Evolutionary conservation across 2,329 filamentous ascomycete species (phyloP), one percentile per base, ranked within the genome.

Genomic region (Knoxdaviesia proteae): DNA sequence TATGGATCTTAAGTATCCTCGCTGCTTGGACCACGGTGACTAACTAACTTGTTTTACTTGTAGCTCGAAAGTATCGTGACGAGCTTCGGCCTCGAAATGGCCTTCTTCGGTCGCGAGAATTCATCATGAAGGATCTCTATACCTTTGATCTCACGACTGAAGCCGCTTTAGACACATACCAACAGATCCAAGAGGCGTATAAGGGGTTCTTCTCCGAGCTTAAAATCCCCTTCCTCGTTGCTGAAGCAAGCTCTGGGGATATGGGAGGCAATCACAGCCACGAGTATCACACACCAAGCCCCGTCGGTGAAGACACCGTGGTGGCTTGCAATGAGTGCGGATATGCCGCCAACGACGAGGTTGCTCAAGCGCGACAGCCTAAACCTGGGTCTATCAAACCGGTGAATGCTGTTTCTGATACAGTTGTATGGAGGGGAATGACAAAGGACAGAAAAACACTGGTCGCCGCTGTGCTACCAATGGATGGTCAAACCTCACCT

Each of bases 71-170:
- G 58, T 98, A 96, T 54, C 76, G 90, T 40, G 90, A 98, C 61
- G 90, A 98, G 59, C 71, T 80, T 44, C 72, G 90, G 31, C 90
- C 90, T 20, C 74, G 90, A 33, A 83, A 93, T 51, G 90, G 90
- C 8, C 66, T 98, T 2, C 65, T 98, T 6, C 77, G 90, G 7
- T 81, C 84, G 1, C 77, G 86, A 47, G 90, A 98, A 54, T 98
- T 98, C 52, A 62, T 84, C 50, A 98, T 98, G 90, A 98, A 98
- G 59, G 90, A 98, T 57, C 69, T 98, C 1, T 98, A 98, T 57
- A 94, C 87, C 0, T 98, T 98, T 54, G 90, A 98, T 54, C 62
- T 68, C 34, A 78, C 69, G 4, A 56, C 66, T 0, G 61, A 71
- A 31, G 62, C 71, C n/a, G 88, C 88, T 1, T 63, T 87, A n/a